Percentiles rank a stretch among this genome's conserved stretches.
phyloP scores from a whole-genome alignment of 2,329 filamentous ascomycete genomes.

The Talaromyces sp. region DNA sequence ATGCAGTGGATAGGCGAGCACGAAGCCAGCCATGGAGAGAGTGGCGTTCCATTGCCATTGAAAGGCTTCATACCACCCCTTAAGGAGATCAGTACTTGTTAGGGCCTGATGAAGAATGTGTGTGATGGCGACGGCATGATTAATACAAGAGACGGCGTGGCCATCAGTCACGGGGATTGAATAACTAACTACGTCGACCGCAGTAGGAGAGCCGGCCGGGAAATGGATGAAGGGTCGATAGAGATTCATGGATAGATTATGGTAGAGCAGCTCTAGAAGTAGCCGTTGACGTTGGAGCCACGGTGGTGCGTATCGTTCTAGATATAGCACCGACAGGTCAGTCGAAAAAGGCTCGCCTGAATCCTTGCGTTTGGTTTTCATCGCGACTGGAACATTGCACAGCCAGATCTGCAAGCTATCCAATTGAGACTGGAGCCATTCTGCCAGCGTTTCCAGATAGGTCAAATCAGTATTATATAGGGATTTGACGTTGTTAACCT shows the following conservation, averaged over 20 bases:
- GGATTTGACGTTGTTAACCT: constrained; percentile 13
- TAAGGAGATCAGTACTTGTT: constrained; percentile 25
- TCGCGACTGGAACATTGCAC: constrained; percentile 29
- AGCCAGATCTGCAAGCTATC: constrained; percentile 26
- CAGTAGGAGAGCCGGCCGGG: not conserved
- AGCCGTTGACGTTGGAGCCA: constrained; percentile 42
- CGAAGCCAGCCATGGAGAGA: constrained; percentile 37
- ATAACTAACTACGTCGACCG: constrained; percentile 4
- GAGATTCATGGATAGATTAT: constrained; percentile 32
- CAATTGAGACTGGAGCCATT: constrained; percentile 22
- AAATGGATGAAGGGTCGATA: constrained; percentile 40
- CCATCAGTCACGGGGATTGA: constrained; percentile 19
- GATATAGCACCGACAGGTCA: constrained; percentile 27
- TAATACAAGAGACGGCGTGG: constrained; percentile 23
- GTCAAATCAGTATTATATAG: constrained; percentile 28
- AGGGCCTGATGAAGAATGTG: constrained; percentile 34
- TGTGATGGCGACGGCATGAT: constrained; percentile 34
- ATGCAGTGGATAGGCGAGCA: constrained; percentile 32
- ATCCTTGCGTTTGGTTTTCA: constrained; percentile 34
- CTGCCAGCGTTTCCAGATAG: constrained; percentile 25
- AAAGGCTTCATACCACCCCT: constrained; percentile 36
- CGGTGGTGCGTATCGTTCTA: constrained; percentile 32
- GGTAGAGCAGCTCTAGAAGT: constrained; percentile 38
- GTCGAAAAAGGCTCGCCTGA: constrained; percentile 32
- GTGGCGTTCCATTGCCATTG: constrained; percentile 43